Evolutionary conservation across 2,329 filamentous ascomycete species (phyloP), one percentile per base, ranked within the genome.

Genomic region (Fusarium floridanum): DNA sequence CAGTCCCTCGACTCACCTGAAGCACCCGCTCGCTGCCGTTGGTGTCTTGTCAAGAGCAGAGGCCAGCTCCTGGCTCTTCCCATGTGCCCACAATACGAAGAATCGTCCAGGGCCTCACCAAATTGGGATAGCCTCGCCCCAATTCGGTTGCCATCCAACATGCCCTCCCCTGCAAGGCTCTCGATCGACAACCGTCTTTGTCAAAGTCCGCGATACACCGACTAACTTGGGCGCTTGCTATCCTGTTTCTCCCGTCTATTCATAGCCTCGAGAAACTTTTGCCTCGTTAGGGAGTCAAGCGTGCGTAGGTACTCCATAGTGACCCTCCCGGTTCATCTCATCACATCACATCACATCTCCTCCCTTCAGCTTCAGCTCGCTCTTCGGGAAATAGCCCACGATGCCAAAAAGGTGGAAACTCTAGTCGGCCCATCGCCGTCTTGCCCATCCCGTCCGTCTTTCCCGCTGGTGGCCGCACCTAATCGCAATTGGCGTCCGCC

Each of bases 1-100:
- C 64, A 59, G 34, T 53, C 55, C 56, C 45, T 48, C 50, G 70
- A 62, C 61, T 70, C 76, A 78, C 76, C 76, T 78, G 76, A 78
- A 76, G 76, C 76, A 76, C 61, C 70, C 69, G 68, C 37, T 61
- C 71, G 68, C 37, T 61, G 55, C 55, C 64, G 41, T 56, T 72
- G 66, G 72, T 43, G 60, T 43, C 68, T 70, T 64, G 34, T 43
- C 59, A 57, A 61, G 67, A 70, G 69, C 68, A 68, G 39, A 62
- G 45, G 53, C 63, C 66, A 71, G 37, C 59, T 48, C 39, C 60
- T 62, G 64, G 43, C 72, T 69, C 45, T 53, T 56, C 39, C 60
- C 63, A 59, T 56, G 61, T 37, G 60, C 63, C 60, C 59, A 69
- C 59, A 68, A 77, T 67, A 73, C 71, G 61, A 70, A 55, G 17